A percentile compares a stretch with the other conserved stretches of the same genome.
Conservation (phyloP, 495 filamentous ascomycete species). For the Bombardia bombarda region DNA sequence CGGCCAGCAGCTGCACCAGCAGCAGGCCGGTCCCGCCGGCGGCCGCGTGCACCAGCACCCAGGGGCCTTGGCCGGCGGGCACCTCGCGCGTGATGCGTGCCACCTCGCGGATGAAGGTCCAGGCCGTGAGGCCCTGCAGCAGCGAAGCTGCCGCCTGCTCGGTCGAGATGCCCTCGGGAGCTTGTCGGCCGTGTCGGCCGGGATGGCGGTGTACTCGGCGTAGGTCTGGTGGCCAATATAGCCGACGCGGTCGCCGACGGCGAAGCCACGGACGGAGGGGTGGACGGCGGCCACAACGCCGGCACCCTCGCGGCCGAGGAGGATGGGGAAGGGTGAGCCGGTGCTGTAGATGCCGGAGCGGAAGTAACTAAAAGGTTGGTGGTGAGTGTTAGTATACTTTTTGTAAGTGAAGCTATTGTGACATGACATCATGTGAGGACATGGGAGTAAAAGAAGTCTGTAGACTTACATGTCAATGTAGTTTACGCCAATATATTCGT, state of each 20-base stretch:
- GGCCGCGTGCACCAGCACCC: constrained; percentile 83
- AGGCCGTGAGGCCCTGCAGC: constrained; percentile 80
- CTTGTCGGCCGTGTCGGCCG: constrained; percentile 46
- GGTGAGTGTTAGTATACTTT: neutral
- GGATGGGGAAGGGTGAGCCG: constrained; percentile 49
- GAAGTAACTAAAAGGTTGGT: constrained; percentile 68
- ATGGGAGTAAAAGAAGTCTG: constrained; percentile 4
- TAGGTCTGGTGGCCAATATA: constrained; percentile 58
- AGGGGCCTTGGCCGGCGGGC: constrained; percentile 48
- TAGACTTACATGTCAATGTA: constrained; percentile 77
- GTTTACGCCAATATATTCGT: constrained; percentile 79
- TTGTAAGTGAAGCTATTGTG: no score
- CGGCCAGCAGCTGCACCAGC: constrained; percentile 66
- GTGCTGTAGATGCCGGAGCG: constrained; percentile 77
- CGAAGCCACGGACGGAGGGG: constrained; percentile 36
- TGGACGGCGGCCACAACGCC: constrained; percentile 32
- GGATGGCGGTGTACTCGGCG: constrained; percentile 63
- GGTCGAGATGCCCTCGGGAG: constrained; percentile 56
- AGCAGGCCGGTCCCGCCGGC: constrained; percentile 81
- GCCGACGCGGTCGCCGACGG: constrained; percentile 59
- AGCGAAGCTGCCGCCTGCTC: constrained; percentile 60
- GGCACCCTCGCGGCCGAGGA: constrained; percentile 77
- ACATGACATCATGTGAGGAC: no score
- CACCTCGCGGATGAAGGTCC: constrained; percentile 73
- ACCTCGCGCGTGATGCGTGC: constrained; percentile 51